A percentile compares a stretch with the other conserved stretches of the same genome.
phyloP scores from a whole-genome alignment of 2,329 filamentous ascomycete species.

The Trichoderma polysporum region DNA sequence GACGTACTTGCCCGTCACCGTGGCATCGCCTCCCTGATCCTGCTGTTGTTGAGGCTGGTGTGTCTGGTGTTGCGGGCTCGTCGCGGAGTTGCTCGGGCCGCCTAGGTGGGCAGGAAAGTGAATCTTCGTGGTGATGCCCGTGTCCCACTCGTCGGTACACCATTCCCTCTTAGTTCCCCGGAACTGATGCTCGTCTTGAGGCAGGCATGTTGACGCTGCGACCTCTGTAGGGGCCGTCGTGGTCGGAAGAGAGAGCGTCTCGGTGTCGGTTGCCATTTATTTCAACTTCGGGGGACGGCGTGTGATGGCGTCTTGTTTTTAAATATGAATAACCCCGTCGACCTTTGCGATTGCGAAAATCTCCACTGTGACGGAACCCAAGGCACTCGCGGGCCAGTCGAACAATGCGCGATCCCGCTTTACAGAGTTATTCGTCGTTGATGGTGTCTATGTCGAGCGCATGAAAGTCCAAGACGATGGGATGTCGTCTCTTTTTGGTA shows the following conservation, averaged over 20 bases:
- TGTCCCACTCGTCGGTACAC: constrained; percentile 33
- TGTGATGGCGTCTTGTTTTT: background rate
- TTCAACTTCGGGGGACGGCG: background rate
- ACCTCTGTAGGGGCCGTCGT: constrained; percentile 35
- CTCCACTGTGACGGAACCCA: background rate
- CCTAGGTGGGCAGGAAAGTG: background rate
- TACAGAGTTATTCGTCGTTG: background rate
- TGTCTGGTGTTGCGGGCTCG: constrained; percentile 6
- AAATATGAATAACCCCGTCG: background rate
- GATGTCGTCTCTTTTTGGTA: constrained; percentile 17
- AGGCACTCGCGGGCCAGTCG: background rate
- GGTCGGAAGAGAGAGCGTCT: constrained; percentile 34
- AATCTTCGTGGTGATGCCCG: constrained; percentile 27
- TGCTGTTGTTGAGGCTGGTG: constrained; percentile 16
- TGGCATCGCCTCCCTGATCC: constrained; percentile 14
- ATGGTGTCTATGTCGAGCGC: background rate
- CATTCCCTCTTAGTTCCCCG: constrained; percentile 22
- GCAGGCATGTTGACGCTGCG: constrained; percentile 30
- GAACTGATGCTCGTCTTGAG: constrained; percentile 23
- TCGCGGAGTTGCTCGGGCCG: constrained; percentile 7
- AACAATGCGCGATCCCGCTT: background rate
- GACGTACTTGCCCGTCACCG: constrained; percentile 19
- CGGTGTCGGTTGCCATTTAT: constrained; percentile 36
- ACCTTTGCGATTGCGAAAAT: background rate
- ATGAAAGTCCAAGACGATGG: background rate